phyloP scores from a whole-genome alignment of 179 eudicot species.

The Beta lomatogona region DNA sequence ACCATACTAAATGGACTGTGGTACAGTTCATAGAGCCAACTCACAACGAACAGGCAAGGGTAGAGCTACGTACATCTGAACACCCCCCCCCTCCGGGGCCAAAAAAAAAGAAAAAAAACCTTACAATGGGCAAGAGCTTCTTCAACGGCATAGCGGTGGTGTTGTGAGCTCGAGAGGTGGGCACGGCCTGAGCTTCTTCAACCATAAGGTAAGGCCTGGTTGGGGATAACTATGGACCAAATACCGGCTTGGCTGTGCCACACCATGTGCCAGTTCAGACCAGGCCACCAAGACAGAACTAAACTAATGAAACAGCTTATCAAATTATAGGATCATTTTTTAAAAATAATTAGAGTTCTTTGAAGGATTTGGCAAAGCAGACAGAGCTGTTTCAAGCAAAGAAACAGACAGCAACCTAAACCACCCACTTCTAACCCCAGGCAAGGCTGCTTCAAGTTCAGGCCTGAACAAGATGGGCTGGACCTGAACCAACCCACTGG shows the following conservation, averaged over 20 bases:
- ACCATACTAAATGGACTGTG: not conserved
- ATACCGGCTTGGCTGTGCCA: not conserved
- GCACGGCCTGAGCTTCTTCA: not conserved
- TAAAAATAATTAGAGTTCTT: no score
- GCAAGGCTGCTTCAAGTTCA: not conserved
- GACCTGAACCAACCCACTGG: not conserved
- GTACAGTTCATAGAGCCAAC: not conserved
- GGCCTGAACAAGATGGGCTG: not conserved
- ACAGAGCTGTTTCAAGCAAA: not conserved
- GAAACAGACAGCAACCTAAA: not conserved
- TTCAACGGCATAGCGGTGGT: not conserved
- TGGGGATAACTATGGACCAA: not conserved
- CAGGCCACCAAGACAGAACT: not conserved
- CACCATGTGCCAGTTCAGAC: not conserved
- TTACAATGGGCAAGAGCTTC: not conserved
- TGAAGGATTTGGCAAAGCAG: not conserved
- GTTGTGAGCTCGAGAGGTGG: not conserved
- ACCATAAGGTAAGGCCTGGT: not conserved
- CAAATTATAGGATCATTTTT: not conserved
- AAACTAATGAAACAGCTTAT: not conserved
- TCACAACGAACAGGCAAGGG: not conserved
- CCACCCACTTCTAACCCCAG: not conserved
- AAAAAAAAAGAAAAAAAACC: not conserved
- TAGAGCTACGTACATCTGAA: not conserved
- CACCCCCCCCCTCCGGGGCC: not conserved